Evolutionary conservation across 345 rosid species (phyloP), one percentile per base, ranked within the genome.

Genomic region (Syzygium aqueum): DNA sequence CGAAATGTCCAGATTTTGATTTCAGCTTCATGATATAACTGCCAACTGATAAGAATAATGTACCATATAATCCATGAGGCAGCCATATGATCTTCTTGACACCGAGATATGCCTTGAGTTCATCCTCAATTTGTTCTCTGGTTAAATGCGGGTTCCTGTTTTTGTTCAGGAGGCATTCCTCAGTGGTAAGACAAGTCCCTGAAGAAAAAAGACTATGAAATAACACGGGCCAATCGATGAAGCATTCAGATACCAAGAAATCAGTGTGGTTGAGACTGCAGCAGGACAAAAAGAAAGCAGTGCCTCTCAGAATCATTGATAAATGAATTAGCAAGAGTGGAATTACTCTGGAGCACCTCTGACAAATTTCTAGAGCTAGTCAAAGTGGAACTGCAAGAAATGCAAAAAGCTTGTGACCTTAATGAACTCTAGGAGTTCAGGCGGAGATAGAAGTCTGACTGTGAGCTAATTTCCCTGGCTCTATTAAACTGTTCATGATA

Each of bases 101-200:
- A 59, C 97, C 95, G 84, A 97, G 97, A 89, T 95, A 95, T 33
- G 91, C 91, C 92, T 93, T 90, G 83, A 97, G 96, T 88, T 95
- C 95, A 89, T 90, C 91, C 88, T 96, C 99, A 88, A 97, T 96
- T 78, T 97, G 96, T 84, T 91, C 92, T 92, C 93, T 95, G 25
- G 88, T 91, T 95, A 97, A 78, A 87, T 93, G 89, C 13, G 98
- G 98, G 84, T 96, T 97, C 86, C 99, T 90, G 88, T 97, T 96
- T 93, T 94, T 93, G 89, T 94, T 95, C 91, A 97, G 89, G 53
- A 97, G 98, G 92, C 99, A 97, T 86, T 97, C 99, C 92, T 95
- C 99, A 0, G 99, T 97, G 73, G 94, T 96, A 86, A 97, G 94
- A 90, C 98, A 96, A 65, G 99, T 96, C 85, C 98, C 99, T 96